Base-by-base conservation (phyloP, 2,329 filamentous ascomycete genomes). In the Fusarium sp. region DNA sequence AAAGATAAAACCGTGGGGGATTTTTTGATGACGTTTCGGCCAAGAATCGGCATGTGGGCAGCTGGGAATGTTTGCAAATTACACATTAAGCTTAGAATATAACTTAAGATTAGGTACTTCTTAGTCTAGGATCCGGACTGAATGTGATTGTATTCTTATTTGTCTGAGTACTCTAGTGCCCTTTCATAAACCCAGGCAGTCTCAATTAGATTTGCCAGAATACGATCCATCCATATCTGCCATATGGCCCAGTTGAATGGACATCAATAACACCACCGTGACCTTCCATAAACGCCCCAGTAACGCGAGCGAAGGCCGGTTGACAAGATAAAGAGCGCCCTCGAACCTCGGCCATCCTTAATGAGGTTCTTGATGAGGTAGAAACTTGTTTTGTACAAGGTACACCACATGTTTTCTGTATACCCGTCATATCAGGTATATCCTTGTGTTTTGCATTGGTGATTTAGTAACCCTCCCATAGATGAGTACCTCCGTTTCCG, bases 371-470 rank as follows among this genome's bases (percentile, higher is more conserved):
- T 4, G 29, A 33, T 4, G 29, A 33, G 35, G 11, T 25, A 54
- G 17, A 21, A 20, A 4, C 11, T n/a, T 15, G 5, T 18, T 6
- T 18, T 48, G 2, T 1, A 11, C n/a, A n/a, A n/a, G n/a, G n/a
- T 11, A 15, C 11, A 17, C 35, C n/a, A 13, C 4, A 6, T 23
- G 5, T 31, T 36, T 54, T 40, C 14, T 20, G 11, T 55, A 67
- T 68, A 65, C 65, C 64, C 25, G 25, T 45, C 11, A 15, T 53
- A 29, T 42, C 4, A 25, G 21, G 63, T 66, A 66, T 66, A 31
- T 17, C 5, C 2, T 18, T 18, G 33, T 25, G 8, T 17, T 50
- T 14, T 7, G 6, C 11, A 13, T 11, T 41, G 31, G 40, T 23
- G n/a, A 18, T 23, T n/a, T 21, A 36, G 11, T 47, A n/a, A 25